These are phyloP conservation scores for Zymoseptoria brevis DNA, from an alignment of 2,329 filamentous ascomycete genomes.

Conservation along the genomic window DNA sequence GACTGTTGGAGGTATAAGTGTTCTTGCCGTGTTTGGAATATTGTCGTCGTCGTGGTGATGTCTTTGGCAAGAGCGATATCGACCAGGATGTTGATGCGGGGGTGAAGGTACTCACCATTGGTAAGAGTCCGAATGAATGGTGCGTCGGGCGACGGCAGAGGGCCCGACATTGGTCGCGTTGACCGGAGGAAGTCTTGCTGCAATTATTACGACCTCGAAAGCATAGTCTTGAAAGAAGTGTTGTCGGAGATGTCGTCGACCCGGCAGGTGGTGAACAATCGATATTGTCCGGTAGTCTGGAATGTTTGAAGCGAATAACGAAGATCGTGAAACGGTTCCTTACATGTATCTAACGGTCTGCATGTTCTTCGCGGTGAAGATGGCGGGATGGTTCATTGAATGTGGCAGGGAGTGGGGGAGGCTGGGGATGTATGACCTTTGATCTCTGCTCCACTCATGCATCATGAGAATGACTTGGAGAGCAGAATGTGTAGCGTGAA, in stretches of 20 bases:
- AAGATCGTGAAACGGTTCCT: neutral
- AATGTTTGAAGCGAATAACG: neutral
- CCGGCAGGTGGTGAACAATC: neutral
- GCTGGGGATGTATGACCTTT: neutral
- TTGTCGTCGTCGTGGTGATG: neutral
- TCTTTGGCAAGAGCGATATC: neutral
- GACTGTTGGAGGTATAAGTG: slow-evolving; percentile 11
- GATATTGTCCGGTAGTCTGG: too few relatives aligned
- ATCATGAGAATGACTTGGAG: neutral
- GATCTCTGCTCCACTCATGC: neutral
- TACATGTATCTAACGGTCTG: neutral
- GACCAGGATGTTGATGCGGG: neutral
- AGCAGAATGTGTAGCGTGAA: neutral
- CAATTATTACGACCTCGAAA: neutral
- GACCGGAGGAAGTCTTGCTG: neutral
- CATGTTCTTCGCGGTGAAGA: neutral
- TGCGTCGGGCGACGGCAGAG: neutral
- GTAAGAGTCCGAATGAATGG: neutral
- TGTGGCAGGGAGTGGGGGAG: neutral
- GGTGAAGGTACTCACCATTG: neutral
- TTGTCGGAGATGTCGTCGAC: neutral
- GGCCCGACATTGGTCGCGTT: neutral
- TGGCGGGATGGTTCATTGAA: neutral
- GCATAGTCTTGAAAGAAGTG: neutral
- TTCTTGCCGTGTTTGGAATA: neutral